Conservation (phyloP, 2,329 filamentous ascomycete genomes). For the Neofusicoccum parvum region DNA sequence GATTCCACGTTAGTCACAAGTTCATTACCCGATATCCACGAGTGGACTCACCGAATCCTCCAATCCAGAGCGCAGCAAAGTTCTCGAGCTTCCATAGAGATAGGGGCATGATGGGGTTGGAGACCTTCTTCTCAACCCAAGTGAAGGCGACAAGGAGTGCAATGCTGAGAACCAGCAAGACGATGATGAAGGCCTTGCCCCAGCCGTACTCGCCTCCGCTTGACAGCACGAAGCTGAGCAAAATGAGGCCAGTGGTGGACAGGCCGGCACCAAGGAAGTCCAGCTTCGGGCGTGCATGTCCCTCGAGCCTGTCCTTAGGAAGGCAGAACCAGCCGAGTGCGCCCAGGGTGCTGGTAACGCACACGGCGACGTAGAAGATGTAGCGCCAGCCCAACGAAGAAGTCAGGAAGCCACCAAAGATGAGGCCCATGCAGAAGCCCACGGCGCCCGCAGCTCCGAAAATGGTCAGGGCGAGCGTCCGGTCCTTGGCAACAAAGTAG, state of each 20-base stretch:
- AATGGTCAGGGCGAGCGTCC: constrained; percentile 43
- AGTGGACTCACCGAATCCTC: constrained; percentile 40
- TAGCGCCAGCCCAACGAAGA: constrained; percentile 21
- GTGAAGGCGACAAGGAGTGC: constrained; percentile 43
- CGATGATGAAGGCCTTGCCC: constrained; percentile 49
- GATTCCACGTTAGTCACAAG: neutral
- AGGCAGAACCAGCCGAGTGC: constrained; percentile 39
- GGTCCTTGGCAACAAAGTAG: constrained; percentile 42
- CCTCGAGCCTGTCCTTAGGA: constrained; percentile 41
- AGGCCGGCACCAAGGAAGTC: constrained; percentile 47
- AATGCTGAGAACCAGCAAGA: constrained; percentile 42
- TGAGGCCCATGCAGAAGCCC: constrained; percentile 37
- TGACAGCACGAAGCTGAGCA: constrained; percentile 49
- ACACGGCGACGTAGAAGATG: constrained; percentile 22
- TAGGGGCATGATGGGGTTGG: constrained; percentile 50
- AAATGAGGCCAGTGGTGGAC: constrained; percentile 46
- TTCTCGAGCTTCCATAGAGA: constrained; percentile 50
- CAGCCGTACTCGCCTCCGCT: constrained; percentile 51
- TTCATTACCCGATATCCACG: too few species aligned
- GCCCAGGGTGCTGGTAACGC: constrained; percentile 16
- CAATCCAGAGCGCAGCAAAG: constrained; percentile 50
- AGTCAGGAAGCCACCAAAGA: constrained; percentile 23
- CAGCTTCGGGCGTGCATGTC: constrained; percentile 38
- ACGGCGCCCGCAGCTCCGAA: constrained; percentile 44
- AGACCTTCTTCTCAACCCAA: constrained; percentile 46